These are phyloP conservation scores for Debaryomyces subglobosus DNA, from an alignment of 1,139 yeast genomes.

Conservation along the genomic window DNA sequence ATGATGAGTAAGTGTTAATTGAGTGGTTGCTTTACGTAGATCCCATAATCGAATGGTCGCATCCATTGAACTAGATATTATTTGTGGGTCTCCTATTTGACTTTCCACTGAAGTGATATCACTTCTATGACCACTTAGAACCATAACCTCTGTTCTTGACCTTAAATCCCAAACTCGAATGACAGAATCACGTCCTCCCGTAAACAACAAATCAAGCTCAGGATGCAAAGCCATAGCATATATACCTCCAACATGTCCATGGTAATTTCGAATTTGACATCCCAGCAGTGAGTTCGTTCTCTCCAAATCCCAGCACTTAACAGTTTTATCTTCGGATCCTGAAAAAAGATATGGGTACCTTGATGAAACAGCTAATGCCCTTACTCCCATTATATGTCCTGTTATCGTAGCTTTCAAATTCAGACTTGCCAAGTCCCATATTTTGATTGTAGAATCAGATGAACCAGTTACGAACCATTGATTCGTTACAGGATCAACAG, in stretches of 20 bases:
- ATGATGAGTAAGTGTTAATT: conserved; percentile 78
- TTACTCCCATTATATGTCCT: conserved; percentile 89
- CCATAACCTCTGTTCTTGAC: conserved; percentile 73
- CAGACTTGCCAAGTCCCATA: conserved; percentile 88
- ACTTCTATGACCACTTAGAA: conserved; percentile 78
- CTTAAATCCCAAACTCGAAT: conserved; percentile 94
- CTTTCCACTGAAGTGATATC: conserved; percentile 73
- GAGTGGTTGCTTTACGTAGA: conserved; percentile 41
- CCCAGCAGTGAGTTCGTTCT: conserved; percentile 64
- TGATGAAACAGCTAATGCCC: conserved; percentile 72
- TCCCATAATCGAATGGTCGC: conserved; percentile 90
- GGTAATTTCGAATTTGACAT: conserved; percentile 74
- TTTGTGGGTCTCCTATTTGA: conserved; percentile 80
- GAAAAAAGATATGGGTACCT: conserved; percentile 87
- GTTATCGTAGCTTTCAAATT: conserved; percentile 73
- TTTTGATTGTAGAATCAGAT: conserved; percentile 81
- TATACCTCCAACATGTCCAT: conserved; percentile 92
- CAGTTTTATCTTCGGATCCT: conserved; percentile 91
- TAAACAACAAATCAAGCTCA: conserved; percentile 78
- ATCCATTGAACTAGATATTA: conserved; percentile 83
- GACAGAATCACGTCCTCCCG: conserved; percentile 89
- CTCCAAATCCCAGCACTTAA: conserved; percentile 97
- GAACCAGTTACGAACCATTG: conserved; percentile 93
- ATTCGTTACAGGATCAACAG: conserved; percentile 79
- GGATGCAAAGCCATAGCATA: conserved; percentile 86